Conservation (phyloP, 1,139 yeast genomes). For the Taphrina deformans region DNA sequence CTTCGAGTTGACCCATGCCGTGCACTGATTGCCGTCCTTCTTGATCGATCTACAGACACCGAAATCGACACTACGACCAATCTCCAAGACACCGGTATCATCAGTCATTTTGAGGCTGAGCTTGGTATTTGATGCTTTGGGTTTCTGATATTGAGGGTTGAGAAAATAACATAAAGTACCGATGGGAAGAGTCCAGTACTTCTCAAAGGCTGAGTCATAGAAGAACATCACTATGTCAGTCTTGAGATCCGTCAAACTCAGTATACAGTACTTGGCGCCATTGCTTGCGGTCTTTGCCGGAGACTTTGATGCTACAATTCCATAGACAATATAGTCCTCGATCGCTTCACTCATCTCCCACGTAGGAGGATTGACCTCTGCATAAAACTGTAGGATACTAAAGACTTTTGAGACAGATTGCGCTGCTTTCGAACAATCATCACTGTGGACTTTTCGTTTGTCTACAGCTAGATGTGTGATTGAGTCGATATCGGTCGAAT, state of each 20-base stretch:
- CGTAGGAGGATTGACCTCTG: conserved; percentile 66
- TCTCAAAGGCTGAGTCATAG: conserved; percentile 66
- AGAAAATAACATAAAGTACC: conserved; percentile 76
- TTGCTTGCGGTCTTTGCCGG: conserved; percentile 51
- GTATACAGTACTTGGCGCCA: conserved; percentile 57
- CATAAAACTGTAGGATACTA: conserved; percentile 59
- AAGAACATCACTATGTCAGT: conserved; percentile 61
- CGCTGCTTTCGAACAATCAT: conserved; percentile 50
- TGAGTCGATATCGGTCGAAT: not conserved
- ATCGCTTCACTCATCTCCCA: conserved; percentile 63
- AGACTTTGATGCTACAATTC: conserved; percentile 62
- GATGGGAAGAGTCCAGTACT: conserved; percentile 66
- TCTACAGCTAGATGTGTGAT: not conserved
- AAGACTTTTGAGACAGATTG: conserved; percentile 49
- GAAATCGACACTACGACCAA: conserved; percentile 70
- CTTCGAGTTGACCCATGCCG: conserved; percentile 58
- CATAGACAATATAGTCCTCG: conserved; percentile 73
- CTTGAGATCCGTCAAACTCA: conserved; percentile 68
- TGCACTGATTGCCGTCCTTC: conserved; percentile 56
- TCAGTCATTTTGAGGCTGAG: conserved; percentile 56
- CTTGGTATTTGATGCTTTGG: conserved; percentile 45
- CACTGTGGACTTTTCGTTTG: conserved; percentile 37
- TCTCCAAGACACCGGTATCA: conserved; percentile 58
- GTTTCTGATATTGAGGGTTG: conserved; percentile 64
- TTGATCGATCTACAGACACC: conserved; percentile 63